Evolutionary conservation across 768 basidiomycete genomes (phyloP), one percentile per base, ranked within the genome.

Genomic region (Auriscalpium orientale): DNA sequence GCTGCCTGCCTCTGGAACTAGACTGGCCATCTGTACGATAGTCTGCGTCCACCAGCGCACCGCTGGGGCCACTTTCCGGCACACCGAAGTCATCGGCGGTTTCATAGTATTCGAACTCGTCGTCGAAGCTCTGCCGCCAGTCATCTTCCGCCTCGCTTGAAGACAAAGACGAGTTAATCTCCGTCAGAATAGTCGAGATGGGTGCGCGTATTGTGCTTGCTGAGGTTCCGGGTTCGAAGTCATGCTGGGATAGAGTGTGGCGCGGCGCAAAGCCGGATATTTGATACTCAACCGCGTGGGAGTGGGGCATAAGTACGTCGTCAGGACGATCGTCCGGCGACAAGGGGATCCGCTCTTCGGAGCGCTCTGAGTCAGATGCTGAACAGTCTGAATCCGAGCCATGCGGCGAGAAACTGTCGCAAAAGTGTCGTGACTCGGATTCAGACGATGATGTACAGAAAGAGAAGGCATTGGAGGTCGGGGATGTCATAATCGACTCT

Each of bases 201-300:
- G 67, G 63, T 37, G 67, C 67, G 20, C 76, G 68, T 53, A 78
- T 72, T 22, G 76, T 78, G 45, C 71, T 78, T 28, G 70, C 70
- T 34, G 79, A 77, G 13, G 76, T 74, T n/a, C 74, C 72, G n/a
- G 78, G 72, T 57, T 76, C 66, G 46, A 74, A 68, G 22, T 64
- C 65, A 20, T 70, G 63, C 21, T 51, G 61, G 8, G 64, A 57
- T 2, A 56, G 51, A 36, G 33, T 54, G 47, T 20, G 56, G 57
- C 51, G 57, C 49, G 11, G 58, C 45, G 11, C 55, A 52, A 45
- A 58, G 36, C 12, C 46, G 45, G n/a, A 58, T 38, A 13, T 48
- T 43, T 4, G 47, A 33, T 20, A 51, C 37, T n/a, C 50, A 12
- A 20, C 20, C 4, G 55, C 47, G 46, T 55, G 51, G 18, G 49